Conservation (phyloP, 805 yeast species). For the Myxozyma monticola region DNA sequence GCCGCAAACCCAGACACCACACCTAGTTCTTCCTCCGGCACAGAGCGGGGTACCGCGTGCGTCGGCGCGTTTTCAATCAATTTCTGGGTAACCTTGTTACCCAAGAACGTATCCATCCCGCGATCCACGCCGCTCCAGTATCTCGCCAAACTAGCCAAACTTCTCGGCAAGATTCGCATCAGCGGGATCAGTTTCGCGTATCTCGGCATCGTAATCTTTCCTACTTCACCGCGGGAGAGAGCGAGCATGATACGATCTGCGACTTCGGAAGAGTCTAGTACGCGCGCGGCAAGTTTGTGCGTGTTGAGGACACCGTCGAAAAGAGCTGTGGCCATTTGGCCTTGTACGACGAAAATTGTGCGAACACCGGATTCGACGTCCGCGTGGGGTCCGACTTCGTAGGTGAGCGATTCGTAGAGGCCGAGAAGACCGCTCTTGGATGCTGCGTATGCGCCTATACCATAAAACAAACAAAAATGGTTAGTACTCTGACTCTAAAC, state of each 20-base stretch:
- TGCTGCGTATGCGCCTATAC: constrained; percentile 71
- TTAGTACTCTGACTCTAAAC: too few relatives aligned
- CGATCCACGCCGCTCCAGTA: constrained; percentile 66
- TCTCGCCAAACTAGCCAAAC: constrained; percentile 55
- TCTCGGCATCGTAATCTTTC: constrained; percentile 70
- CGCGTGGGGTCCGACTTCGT: constrained; percentile 56
- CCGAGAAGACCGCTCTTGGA: constrained; percentile 84
- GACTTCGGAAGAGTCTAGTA: constrained; percentile 64
- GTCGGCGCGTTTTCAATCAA: too few relatives aligned
- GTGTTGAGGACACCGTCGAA: constrained; percentile 75
- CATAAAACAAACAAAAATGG: background rate
- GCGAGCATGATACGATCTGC: constrained; percentile 61
- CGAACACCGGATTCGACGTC: constrained; percentile 53
- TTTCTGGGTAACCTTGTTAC: too few relatives aligned
- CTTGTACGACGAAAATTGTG: constrained; percentile 79
- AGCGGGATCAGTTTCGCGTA: constrained; percentile 76
- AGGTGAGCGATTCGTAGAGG: constrained; percentile 74
- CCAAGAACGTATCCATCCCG: constrained; percentile 22
- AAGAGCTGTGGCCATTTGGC: constrained; percentile 75
- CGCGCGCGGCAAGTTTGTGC: constrained; percentile 73
- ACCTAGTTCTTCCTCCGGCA: too few relatives aligned
- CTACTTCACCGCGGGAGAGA: constrained; percentile 60
- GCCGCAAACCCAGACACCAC: too few relatives aligned
- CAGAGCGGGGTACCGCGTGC: too few relatives aligned
- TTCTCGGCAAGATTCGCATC: constrained; percentile 73